Evolutionary conservation across 306 rosid species (phyloP).

Genomic region (Hippophae rhamnoides): DNA sequence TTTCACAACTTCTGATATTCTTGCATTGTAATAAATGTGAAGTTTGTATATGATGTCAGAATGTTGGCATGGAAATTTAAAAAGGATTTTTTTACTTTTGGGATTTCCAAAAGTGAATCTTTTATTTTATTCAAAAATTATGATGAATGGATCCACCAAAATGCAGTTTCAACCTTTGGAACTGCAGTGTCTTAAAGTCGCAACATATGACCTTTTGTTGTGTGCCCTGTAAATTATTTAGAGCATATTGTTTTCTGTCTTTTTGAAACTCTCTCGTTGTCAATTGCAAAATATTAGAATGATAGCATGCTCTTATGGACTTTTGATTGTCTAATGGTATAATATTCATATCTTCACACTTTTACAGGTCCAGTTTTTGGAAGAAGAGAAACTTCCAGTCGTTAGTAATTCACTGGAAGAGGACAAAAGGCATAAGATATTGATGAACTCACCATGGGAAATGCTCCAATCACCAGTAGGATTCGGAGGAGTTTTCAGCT

Average conservation of each 20-base stretch:
- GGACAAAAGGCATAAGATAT: slow-evolving; percentile 44
- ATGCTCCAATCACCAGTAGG: slow-evolving; percentile 79
- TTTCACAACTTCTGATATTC: background rate
- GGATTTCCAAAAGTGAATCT: background rate
- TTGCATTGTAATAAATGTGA: background rate
- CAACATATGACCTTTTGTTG: background rate
- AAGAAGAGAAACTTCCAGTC: slow-evolving; percentile 87
- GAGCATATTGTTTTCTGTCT: too few relatives aligned
- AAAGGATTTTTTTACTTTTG: background rate
- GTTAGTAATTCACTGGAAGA: slow-evolving; percentile 48
- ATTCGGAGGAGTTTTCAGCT: slow-evolving; percentile 68
- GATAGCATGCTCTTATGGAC: background rate
- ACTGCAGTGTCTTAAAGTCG: background rate
- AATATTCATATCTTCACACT: slow-evolving; percentile 7
- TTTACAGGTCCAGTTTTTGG: slow-evolving; percentile 68
- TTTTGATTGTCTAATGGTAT: slow-evolving; percentile 4
- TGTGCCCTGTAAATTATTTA: background rate
- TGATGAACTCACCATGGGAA: slow-evolving; percentile 96
- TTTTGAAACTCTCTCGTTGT: too few relatives aligned
- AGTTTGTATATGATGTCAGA: background rate
- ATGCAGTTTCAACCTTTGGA: background rate
- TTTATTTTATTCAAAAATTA: too few relatives aligned
- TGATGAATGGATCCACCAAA: background rate
- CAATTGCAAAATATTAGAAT: too few relatives aligned
- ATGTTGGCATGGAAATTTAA: background rate